A percentile compares a stretch with the other conserved stretches of the same genome.
Conservation (phyloP, 129 eudicot genomes). For the Glebionis coronaria region DNA sequence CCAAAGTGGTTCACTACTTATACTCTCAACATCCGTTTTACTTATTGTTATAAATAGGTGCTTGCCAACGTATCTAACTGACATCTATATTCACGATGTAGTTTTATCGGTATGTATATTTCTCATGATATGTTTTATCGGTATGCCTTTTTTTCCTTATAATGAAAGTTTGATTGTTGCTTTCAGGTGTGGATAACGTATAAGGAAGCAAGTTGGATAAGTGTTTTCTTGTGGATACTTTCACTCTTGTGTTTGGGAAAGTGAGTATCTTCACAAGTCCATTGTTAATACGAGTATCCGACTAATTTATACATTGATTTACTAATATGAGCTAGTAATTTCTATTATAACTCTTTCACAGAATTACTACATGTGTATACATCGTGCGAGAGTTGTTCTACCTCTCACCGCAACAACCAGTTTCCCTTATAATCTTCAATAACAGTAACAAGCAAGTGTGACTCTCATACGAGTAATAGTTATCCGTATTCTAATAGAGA, state of each 20-base stretch:
- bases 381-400: conserved; percentile 16
- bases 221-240: too few relatives aligned
- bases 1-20: too few relatives aligned
- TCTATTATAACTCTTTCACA: background rate
- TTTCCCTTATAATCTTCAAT: conserved; percentile 27
- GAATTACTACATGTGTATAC: conserved; percentile 24
- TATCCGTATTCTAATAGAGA: background rate
- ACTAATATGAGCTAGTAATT: too few relatives aligned
- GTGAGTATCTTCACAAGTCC: too few relatives aligned
- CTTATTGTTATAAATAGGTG: conserved; percentile 44
- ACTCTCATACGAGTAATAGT: background rate
- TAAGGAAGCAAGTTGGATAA: too few relatives aligned
- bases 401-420: conserved; percentile 18
- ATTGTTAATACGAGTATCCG: too few relatives aligned
- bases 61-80: conserved; percentile 61
- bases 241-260: too few relatives aligned
- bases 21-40: background rate
- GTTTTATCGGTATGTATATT: conserved; percentile 47
- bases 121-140: background rate
- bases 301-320: too few relatives aligned
- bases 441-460: conserved; percentile 15
- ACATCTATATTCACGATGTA: conserved; percentile 50
- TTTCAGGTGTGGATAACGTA: too few relatives aligned
- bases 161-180: too few relatives aligned
- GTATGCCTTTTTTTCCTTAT: too few relatives aligned